A percentile compares a stretch with the other conserved stretches of the same genome.
These are phyloP conservation scores for Glomus cerebriforme DNA, from an alignment of 192 early-diverging fungal genomes.

Conservation along the genomic window DNA sequence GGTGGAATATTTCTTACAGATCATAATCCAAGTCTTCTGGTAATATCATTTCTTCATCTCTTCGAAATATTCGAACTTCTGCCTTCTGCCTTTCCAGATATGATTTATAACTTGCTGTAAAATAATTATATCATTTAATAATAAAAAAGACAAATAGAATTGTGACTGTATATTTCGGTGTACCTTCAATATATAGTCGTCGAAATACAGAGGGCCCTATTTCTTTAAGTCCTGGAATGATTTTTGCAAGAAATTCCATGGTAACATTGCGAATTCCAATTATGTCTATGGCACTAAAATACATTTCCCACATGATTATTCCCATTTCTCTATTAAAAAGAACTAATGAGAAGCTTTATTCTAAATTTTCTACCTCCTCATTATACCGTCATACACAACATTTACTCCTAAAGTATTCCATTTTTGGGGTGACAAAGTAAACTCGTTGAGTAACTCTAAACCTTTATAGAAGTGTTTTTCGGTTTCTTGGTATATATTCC, in stretches of 20 bases:
- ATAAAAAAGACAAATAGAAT: slow-evolving; percentile 1
- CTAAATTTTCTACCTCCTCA: slow-evolving; percentile 37
- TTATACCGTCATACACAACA: slow-evolving; percentile 43
- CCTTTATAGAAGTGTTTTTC: slow-evolving; percentile 52
- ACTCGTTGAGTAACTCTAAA: slow-evolving; percentile 49
- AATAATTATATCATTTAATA: background rate
- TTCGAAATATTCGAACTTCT: slow-evolving; percentile 64
- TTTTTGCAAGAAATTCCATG: slow-evolving; percentile 50
- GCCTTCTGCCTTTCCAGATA: slow-evolving; percentile 64
- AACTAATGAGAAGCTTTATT: background rate
- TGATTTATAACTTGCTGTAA: slow-evolving; percentile 59
- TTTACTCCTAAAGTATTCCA: slow-evolving; percentile 51
- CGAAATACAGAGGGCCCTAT: slow-evolving; percentile 52
- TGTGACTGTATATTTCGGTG: background rate
- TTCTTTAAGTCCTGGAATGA: slow-evolving; percentile 57
- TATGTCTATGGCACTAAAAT: slow-evolving; percentile 53
- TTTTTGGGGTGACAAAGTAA: slow-evolving; percentile 52
- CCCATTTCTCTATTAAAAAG: too few relatives aligned
- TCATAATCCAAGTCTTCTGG: slow-evolving; percentile 67
- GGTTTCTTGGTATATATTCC: slow-evolving; percentile 43
- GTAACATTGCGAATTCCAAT: slow-evolving; percentile 46
- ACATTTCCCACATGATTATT: background rate
- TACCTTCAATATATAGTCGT: slow-evolving; percentile 62
- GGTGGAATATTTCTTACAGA: slow-evolving; percentile 37
- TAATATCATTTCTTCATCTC: slow-evolving; percentile 66